Percentiles rank a stretch among this genome's conserved stretches.
phyloP scores from a whole-genome alignment of 495 filamentous ascomycete genomes.

The Hyaloscypha finlandica region DNA sequence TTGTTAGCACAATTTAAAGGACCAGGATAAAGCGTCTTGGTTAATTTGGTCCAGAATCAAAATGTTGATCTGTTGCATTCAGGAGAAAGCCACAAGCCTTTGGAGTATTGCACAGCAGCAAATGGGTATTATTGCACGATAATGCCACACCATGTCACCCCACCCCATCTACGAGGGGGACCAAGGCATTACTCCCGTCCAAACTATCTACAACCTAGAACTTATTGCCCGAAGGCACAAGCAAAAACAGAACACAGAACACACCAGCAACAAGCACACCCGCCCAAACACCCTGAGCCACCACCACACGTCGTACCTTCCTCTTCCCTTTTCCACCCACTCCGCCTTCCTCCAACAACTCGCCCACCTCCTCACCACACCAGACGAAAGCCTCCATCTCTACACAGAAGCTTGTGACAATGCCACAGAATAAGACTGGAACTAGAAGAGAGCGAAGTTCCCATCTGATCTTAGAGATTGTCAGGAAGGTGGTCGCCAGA shows the following conservation, averaged over 20 bases:
- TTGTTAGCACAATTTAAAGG: no score
- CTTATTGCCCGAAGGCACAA: background rate
- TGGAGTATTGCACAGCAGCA: no score
- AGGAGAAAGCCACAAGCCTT: no score
- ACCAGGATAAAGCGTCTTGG: no score
- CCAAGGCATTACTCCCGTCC: no score
- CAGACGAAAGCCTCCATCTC: background rate
- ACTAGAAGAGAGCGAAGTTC: background rate
- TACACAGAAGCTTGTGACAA: background rate
- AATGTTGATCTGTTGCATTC: no score
- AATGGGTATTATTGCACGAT: background rate
- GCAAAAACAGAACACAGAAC: background rate
- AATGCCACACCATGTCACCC: background rate
- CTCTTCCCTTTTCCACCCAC: background rate
- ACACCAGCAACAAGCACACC: background rate
- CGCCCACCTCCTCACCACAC: background rate
- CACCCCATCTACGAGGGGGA: no score
- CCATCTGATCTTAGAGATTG: background rate
- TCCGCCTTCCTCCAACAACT: background rate
- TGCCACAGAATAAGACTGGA: background rate
- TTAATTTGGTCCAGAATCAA: no score
- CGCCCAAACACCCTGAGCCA: background rate
- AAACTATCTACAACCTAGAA: background rate
- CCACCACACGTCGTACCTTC: background rate
- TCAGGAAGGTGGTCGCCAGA: background rate